Evolutionary conservation across 495 filamentous ascomycete species (phyloP).

Genomic region (Neurospora sp.): DNA sequence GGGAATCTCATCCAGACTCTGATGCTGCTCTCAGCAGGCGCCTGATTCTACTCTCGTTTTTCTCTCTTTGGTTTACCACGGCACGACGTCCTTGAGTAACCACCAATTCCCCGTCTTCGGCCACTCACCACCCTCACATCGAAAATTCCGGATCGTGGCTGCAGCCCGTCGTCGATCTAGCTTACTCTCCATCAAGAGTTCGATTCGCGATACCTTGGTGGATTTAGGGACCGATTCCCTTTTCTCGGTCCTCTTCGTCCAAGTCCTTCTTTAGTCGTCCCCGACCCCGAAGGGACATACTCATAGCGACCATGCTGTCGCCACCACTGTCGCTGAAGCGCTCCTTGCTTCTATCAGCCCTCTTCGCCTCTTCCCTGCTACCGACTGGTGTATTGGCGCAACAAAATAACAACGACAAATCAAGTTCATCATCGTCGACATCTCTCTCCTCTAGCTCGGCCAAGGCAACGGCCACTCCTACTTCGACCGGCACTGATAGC

Average conservation of each 20-base stretch:
- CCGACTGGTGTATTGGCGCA: slow-evolving; percentile 23
- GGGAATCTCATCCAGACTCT: neutral
- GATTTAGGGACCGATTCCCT: neutral
- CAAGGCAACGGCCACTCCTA: neutral
- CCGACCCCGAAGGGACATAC: neutral
- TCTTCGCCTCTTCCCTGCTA: slow-evolving; percentile 13
- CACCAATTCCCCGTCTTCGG: neutral
- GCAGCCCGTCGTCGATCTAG: slow-evolving; percentile 8
- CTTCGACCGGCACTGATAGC: neutral
- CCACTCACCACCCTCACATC: neutral
- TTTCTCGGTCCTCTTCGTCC: neutral
- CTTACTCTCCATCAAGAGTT: neutral
- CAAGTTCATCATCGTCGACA: slow-evolving; percentile 3
- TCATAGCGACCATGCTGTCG: slow-evolving; percentile 13
- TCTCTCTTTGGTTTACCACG: slow-evolving; percentile 5
- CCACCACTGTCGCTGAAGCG: slow-evolving; percentile 25
- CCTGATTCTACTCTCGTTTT: slow-evolving; percentile 14
- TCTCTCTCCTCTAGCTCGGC: slow-evolving; percentile 1
- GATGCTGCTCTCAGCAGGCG: neutral
- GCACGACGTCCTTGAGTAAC: neutral
- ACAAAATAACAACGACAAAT: slow-evolving; percentile 7
- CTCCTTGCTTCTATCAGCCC: slow-evolving; percentile 23
- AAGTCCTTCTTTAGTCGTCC: neutral
- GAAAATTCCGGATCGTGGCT: slow-evolving; percentile 7
- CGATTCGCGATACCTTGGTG: neutral